Percentiles rank a stretch among this genome's conserved stretches.
Conservation (phyloP, 2,329 filamentous ascomycete species). For the Talaromyces funiculosus region DNA sequence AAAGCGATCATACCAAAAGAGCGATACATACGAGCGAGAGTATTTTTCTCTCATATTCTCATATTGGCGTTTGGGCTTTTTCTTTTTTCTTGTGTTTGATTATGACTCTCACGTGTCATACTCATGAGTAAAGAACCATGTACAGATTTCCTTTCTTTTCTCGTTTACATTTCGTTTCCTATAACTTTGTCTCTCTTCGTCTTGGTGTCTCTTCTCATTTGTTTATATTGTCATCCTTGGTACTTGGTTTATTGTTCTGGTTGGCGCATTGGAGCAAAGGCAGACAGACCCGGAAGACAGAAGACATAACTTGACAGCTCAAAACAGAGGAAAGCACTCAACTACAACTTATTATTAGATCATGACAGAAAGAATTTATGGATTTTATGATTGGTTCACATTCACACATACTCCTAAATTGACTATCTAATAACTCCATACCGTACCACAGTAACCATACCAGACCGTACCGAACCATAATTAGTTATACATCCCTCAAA, state of each 20-base stretch:
- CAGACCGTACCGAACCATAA: no score
- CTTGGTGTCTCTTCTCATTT: neutral
- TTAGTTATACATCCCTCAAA: neutral
- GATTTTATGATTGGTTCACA: neutral
- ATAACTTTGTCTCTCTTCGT: neutral
- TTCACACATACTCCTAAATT: neutral
- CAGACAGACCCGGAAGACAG: neutral
- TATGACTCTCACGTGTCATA: no score
- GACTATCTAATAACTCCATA: neutral
- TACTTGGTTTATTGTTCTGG: neutral
- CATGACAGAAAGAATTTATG: neutral
- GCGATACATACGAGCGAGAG: neutral
- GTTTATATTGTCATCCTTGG: neutral
- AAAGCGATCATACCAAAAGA: neutral
- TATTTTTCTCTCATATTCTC: neutral
- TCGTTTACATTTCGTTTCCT: neutral
- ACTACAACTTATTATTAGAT: neutral
- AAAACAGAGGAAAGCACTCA: neutral
- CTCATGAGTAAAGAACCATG: neutral
- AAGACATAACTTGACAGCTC: neutral
- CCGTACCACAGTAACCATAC: no score
- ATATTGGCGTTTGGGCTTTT: constrained; percentile 3
- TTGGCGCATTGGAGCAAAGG: neutral
- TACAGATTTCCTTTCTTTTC: neutral
- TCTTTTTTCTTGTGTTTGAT: neutral